These are phyloP conservation scores for Hymenoscyphus fructigenus DNA, from an alignment of 2,329 filamentous ascomycete species.

Conservation along the genomic window DNA sequence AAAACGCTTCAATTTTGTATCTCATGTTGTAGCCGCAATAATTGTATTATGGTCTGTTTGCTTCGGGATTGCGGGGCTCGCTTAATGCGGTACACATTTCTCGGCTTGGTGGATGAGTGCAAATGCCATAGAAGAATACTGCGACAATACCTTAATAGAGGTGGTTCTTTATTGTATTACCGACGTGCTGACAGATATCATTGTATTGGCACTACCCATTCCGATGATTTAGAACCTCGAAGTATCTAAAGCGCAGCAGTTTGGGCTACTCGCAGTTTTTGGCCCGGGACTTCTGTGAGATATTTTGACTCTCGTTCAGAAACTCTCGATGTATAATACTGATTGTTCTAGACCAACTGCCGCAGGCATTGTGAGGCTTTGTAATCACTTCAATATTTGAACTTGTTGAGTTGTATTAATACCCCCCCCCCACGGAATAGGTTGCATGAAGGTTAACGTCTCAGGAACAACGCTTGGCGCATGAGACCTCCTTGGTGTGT, in stretches of 20 bases:
- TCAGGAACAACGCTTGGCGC: not conserved
- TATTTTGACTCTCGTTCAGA: too few species aligned
- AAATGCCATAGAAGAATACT: not conserved
- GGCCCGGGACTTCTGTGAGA: not conserved
- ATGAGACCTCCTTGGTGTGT: not conserved
- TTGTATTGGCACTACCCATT: not conserved
- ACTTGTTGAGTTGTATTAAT: not conserved
- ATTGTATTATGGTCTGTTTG: not conserved
- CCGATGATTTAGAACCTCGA: constrained; percentile 5
- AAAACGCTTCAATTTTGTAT: not conserved
- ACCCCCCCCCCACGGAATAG: not conserved
- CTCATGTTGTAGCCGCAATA: not conserved
- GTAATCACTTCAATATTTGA: not conserved
- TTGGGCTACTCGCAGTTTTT: not conserved
- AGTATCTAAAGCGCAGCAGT: not conserved
- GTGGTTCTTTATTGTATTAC: not conserved
- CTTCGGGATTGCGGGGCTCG: not conserved
- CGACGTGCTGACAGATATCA: not conserved
- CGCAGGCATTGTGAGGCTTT: not conserved
- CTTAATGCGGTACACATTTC: not conserved
- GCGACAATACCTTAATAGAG: not conserved
- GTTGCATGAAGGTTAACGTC: not conserved
- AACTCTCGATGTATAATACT: too few species aligned
- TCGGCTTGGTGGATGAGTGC: not conserved
- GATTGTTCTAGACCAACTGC: not conserved